Evolutionary conservation across 1,139 yeast species (phyloP), one percentile per base, ranked within the genome.

Genomic region (Debaryomyces singareniensis): DNA sequence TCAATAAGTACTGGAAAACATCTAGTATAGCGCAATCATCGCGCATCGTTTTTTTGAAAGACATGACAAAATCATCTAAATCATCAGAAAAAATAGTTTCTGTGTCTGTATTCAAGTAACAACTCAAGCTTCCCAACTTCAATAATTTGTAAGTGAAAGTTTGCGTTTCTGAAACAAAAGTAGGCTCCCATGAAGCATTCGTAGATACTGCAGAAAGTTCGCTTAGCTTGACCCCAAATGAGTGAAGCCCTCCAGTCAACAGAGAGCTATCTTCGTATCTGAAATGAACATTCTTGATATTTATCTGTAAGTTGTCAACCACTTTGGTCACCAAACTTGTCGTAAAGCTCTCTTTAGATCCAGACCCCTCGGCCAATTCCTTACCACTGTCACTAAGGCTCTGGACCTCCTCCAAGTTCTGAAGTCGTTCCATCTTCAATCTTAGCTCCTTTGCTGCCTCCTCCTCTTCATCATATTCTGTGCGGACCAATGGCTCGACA

Each of bases 161-260:
- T 23, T 78, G 77, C 3, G 85, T 68, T 20, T 81, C 78, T 5
- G 91, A 74, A 25, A 91, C 81, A 51, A 91, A 91, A 15, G 82
- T 79, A 2, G 95, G 94, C 13, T 68, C 58, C 98, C 98, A 93
- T 22, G 73, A 61, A 18, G 72, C 78, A 53, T 89, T 91, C 0
- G 97, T 80, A 0, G 96, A 85, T 0, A 86, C 82, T 0, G 96
- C 98, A 0, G 96, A 86, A 28, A 93, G 65, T 53, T 93, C 97
- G 29, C 75, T 73, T 33, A 93, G 67, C 0, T 94, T 81, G 13
- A 86, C 44, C 5, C 99, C 99, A 20, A 89, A 58, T 0, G 96
- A 70, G 43, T 85, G 85, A 2, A 96, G 95, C 24, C 59, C 52
- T 38, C 76, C 80, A 0, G 86, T 74, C 43, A 80, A 74, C 5